Base-by-base conservation (phyloP, 257 asterid genomes). In the Rauvolfia tetraphylla region DNA sequence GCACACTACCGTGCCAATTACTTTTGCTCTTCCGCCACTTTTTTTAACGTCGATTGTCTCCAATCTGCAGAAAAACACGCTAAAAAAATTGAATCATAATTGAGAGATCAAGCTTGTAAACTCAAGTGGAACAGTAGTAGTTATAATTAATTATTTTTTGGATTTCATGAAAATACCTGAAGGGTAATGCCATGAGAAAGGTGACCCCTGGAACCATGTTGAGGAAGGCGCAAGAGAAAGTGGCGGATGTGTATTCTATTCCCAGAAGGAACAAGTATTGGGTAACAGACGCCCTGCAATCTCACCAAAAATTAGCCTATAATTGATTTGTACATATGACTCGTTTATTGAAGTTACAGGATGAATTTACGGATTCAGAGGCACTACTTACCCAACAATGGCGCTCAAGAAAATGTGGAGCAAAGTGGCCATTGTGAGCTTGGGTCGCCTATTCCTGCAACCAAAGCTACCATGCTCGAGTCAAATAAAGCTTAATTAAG, bases 231-330 rank as follows among this genome's bases (percentile, higher is more conserved):
- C 95, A 90, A 0, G 96, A 76, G 81, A 90, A 90, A 41, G 95
- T 87, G 42, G 97, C 95, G 11, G 97, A 92, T 0, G 97, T 92
- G 63, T 90, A 82, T 71, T 90, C 85, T 69, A 90, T 72, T 2
- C 96, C 97, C 8, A 90, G 79, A 75, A 92, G 95, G 92, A 92
- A 92, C 31, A 90, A 80, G 79, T 89, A 90, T n/a, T 87, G 93
- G 13, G 96, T 83, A 44, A 86, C 79, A 2, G 97, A 85, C 25
- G 91, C 95, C 86, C 97, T 92, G 68, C 84, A 78, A 57, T 25
- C 34, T 10, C n/a, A 59, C 14, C 18, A 49, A 15, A 14, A 20
- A 49, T 49, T 49, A 49, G 12, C 10, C 49, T 17, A 49, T 49
- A 12, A 49, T 27, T n/a, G 9, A 27, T 25, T 1, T 56, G 20